Evolutionary conservation across 768 basidiomycete species (phyloP).

Genomic region (Leccinum barrowsii): DNA sequence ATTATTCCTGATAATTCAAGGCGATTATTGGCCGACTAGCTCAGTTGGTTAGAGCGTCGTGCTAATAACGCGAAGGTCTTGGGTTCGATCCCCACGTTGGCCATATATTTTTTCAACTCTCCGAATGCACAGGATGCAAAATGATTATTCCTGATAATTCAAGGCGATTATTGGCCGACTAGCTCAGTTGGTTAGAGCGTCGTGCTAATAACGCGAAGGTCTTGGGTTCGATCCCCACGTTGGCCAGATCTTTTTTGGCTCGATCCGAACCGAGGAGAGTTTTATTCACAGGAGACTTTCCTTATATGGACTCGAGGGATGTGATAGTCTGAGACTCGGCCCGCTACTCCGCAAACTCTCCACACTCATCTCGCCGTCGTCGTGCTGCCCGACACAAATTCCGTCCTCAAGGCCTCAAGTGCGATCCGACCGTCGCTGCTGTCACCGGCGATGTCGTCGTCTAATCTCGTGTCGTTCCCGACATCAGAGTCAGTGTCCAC

Average conservation of each 20-base stretch:
- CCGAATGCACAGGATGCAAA: no score
- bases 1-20: no score
- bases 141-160: no score
- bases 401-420: conserved; percentile 6
- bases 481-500: conserved; percentile 25
- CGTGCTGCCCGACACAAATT: background rate
- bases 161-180: conserved; percentile 27
- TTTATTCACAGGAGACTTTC: background rate
- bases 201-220: conserved; percentile 78
- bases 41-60: conserved; percentile 94
- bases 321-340: conserved; percentile 20
- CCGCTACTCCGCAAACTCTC: conserved; percentile 11
- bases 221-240: conserved; percentile 80
- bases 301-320: conserved; percentile 18
- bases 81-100: conserved; percentile 80
- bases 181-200: conserved; percentile 95
- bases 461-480: conserved; percentile 30
- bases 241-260: conserved; percentile 43
- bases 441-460: conserved; percentile 8
- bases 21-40: conserved; percentile 77
- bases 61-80: conserved; percentile 78
- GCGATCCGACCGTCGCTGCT: conserved; percentile 17
- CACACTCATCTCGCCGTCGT: background rate
- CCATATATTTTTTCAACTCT: conserved; percentile 31
- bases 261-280: background rate